Conservation (phyloP, 2,329 filamentous ascomycete genomes). For the Metarhizium sp. region DNA sequence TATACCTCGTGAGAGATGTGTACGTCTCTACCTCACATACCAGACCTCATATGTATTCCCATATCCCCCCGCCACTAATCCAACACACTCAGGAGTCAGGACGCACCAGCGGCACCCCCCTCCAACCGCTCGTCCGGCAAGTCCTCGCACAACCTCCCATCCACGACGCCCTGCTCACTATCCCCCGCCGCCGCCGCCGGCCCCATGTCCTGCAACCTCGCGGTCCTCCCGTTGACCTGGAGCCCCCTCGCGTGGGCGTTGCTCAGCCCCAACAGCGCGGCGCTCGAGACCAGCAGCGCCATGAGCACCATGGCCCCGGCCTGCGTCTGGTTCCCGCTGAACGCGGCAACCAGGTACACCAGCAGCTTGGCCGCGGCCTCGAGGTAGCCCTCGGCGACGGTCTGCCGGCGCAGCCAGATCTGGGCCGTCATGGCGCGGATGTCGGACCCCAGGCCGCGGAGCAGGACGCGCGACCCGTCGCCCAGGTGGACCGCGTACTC, state of each 20-base stretch:
- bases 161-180: slow-evolving; percentile 1
- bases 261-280: slow-evolving; percentile 42
- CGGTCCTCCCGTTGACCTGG: slow-evolving; percentile 41
- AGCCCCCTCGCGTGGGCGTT: slow-evolving; percentile 40
- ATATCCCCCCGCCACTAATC: not conserved
- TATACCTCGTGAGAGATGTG: not conserved
- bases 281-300: slow-evolving; percentile 40
- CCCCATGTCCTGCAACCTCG: slow-evolving; percentile 14
- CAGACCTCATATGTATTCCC: not conserved
- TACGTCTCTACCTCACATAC: not conserved
- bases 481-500: slow-evolving; percentile 46
- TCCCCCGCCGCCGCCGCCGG: not conserved
- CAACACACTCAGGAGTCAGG: not conserved
- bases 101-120: not conserved
- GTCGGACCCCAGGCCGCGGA: slow-evolving; percentile 45
- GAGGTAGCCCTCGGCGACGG: slow-evolving; percentile 38
- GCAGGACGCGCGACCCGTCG: slow-evolving; percentile 38
- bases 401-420: slow-evolving; percentile 44
- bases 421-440: slow-evolving; percentile 50
- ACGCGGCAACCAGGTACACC: slow-evolving; percentile 46
- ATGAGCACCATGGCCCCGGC: slow-evolving; percentile 42
- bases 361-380: slow-evolving; percentile 45
- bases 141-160: not conserved
- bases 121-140: not conserved
- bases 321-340: slow-evolving; percentile 46